Evolutionary conservation across 2,329 filamentous ascomycete genomes (phyloP), one percentile per base, ranked within the genome.

Genomic region (Coleophoma crateriformis): DNA sequence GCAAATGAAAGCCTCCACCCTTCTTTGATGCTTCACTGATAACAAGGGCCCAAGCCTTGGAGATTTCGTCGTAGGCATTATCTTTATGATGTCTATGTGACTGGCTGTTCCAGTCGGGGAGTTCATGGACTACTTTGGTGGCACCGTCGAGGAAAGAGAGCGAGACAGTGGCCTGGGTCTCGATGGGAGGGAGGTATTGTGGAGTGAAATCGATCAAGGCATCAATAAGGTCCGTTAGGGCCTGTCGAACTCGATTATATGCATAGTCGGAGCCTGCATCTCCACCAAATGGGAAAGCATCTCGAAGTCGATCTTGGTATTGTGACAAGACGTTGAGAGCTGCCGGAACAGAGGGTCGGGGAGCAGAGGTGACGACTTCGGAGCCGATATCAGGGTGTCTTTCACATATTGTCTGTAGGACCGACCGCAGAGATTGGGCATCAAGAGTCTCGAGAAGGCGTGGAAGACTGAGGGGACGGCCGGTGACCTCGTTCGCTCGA

Each of bases 371-470:
- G 33, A 90, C 82, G 41, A 99, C 87, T 68, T 97, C 91, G 47
- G 88, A 81, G 47, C 85, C 85, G 54, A 99, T 87, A 56, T 88
- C 84, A 4, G 91, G 90, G 64, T 95, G 90, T 58, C 87, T 83
- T 63, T 95, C 88, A 72, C 91, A 96, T 64, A 99, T 88, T 48
- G 87, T 85, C 66, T 91, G 88, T n/a, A 99, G 78, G 1, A 96
- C 84, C 34, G 82, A 83, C 58, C 92, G 85, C 62, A 99, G 79
- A 58, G 95, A 88, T 52, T 88, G 81, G 52, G 85, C 85, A 63
- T 95, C 89, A 41, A 99, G 81, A 0, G 94, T 97, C 71, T 99
- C 92, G 54, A 99, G 83, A n/a, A 99, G 80, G 62, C 94, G 85
- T 50, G 82, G 76, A 20, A 88, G 72, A 20, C 82, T 71, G 43